Base-by-base conservation (phyloP, 2,329 filamentous ascomycete genomes). In the Neonectria ditissima region DNA sequence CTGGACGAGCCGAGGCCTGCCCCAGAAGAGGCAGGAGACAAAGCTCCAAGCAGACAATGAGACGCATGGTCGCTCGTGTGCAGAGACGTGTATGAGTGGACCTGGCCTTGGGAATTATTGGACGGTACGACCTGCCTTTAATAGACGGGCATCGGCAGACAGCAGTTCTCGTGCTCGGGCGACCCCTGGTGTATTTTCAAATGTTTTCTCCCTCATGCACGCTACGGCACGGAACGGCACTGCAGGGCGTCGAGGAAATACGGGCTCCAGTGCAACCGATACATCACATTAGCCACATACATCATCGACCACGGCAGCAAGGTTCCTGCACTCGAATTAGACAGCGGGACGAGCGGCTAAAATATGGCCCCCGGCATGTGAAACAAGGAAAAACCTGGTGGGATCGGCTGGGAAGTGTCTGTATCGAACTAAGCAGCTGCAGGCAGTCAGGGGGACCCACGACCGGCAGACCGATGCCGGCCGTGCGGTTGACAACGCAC, bases 61-160 rank as follows among this genome's bases (percentile, higher is more conserved):
- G 32, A 52, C 41, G 55, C 65, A 66, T 66, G 39, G 11, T 45
- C 28, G 2, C 18, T 26, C 28, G 48, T 20, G 34, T 24, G 47
- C 28, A 41, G 41, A 41, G 13, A 26, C 44, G 37, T 58, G 32
- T 44, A 32, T 18, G 9, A 44, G 48, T n/a, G 37, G 10, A 32
- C 20, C 10, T 24, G 32, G 3, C 24, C 5, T 13, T 43, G 22
- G 10, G 14, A 4, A 52, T 26, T 32, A 34, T 43, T 26, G 18
- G 28, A n/a, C 5, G 18, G 24, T 43, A 39, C 28, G 54, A 54
- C 10, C 28, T 43, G 14, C 43, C 18, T 45, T 44, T 58, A 53
- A 63, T 54, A 55, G 6, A 53, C 3, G n/a, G 34, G 22, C 5
- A 58, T 30, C 16, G 5, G 41, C 34, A 57, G 18, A 32, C 24